Evolutionary conservation across 164 flowering plant genomes (phyloP).

Genomic region (Aristolochia californica): DNA sequence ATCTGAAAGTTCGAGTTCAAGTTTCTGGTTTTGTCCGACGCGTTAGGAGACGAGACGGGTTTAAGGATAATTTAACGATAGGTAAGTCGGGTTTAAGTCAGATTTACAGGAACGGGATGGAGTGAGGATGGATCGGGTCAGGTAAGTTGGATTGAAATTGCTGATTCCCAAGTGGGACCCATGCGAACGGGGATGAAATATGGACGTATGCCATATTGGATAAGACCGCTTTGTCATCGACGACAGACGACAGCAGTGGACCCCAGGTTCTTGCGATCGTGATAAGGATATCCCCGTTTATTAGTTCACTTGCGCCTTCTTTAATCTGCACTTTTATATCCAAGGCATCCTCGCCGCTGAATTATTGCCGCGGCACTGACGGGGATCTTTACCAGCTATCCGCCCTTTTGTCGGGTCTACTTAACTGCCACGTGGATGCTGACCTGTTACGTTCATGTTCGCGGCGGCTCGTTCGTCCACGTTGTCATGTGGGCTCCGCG

Average conservation of each 20-base stretch:
- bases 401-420: not conserved
- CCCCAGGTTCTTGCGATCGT: not conserved
- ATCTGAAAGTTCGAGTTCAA: no score
- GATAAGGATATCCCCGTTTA: slow-evolving; percentile 4
- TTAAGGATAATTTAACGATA: no score
- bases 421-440: slow-evolving; percentile 8
- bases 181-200: not conserved
- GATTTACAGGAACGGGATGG: no score
- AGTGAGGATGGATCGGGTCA: no score
- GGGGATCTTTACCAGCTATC: slow-evolving; percentile 42
- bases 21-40: no score
- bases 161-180: not conserved
- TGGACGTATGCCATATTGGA: not conserved
- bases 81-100: no score
- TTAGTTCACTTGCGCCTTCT: no score
- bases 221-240: not conserved
- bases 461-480: slow-evolving; percentile 13
- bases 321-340: no score
- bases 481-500: not conserved
- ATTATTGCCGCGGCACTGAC: slow-evolving; percentile 23
- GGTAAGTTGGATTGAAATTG: not conserved
- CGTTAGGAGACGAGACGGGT: no score
- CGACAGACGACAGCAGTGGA: slow-evolving; percentile 1
- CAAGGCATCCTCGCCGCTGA: not conserved
- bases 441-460: slow-evolving; percentile 4